A percentile compares a stretch with the other conserved stretches of the same genome.
Conservation (phyloP, 148 eudicot genomes). For the Spergularia marina region DNA sequence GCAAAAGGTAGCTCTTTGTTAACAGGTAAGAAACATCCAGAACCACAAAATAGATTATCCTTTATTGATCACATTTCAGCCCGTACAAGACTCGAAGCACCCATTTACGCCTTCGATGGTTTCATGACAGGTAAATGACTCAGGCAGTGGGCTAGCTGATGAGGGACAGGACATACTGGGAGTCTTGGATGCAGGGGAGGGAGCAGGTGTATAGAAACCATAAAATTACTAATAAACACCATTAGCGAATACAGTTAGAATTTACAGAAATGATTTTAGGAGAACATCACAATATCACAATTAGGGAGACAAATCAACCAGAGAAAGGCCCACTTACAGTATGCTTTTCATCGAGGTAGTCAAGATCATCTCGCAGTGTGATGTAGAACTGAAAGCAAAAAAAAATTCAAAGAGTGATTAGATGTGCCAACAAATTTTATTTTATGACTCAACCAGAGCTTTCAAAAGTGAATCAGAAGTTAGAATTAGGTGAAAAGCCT, state of each 20-base stretch:
- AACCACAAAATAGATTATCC: no score
- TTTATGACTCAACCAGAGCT: not conserved
- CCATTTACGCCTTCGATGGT: not conserved
- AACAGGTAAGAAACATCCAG: no score
- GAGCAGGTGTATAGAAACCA: no score
- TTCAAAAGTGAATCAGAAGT: not conserved
- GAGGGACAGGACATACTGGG: not conserved
- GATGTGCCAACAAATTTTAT: not conserved
- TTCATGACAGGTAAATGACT: not conserved
- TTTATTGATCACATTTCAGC: no score
- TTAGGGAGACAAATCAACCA: not conserved
- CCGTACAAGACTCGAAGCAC: not conserved
- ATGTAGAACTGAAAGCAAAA: slow-evolving; percentile 74
- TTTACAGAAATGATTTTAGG: not conserved
- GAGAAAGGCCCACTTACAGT: slow-evolving; percentile 58
- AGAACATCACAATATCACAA: not conserved
- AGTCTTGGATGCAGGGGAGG: not conserved
- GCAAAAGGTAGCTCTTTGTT: no score
- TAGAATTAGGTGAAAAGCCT: not conserved
- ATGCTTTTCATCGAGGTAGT: slow-evolving; percentile 92
- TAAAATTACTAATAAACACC: no score
- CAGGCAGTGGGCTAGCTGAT: not conserved
- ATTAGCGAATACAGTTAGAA: not conserved
- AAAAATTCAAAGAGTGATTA: not conserved
- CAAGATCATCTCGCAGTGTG: slow-evolving; percentile 84